Conservation (phyloP, 2,329 filamentous ascomycete genomes). For the Aspergillus chevalieri region DNA sequence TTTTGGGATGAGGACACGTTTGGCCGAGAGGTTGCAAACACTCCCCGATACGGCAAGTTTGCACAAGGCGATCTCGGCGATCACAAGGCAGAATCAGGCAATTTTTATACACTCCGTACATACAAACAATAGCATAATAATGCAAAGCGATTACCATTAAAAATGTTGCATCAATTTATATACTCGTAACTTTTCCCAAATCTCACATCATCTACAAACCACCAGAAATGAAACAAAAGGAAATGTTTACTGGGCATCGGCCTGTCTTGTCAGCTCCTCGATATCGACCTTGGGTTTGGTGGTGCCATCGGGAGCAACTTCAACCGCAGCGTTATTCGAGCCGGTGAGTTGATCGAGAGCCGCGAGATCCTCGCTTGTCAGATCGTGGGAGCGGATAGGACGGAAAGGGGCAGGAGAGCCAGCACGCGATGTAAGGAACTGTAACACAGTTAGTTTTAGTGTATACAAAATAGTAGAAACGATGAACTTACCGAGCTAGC, state of each 20-base stretch:
- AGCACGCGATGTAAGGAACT: constrained; percentile 69
- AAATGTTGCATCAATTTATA: neutral
- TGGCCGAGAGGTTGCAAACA: constrained; percentile 11
- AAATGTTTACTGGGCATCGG: constrained; percentile 23
- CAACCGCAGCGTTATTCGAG: constrained; percentile 13
- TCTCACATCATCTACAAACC: neutral
- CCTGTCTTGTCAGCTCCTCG: constrained; percentile 32
- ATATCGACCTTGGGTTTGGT: constrained; percentile 30
- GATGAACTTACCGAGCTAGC: constrained; percentile 67
- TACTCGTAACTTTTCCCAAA: neutral
- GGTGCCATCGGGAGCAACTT: constrained; percentile 18
- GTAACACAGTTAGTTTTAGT: constrained; percentile 2
- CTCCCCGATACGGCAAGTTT: constrained; percentile 9
- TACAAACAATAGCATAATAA: too few species aligned
- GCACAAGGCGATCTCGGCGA: constrained; percentile 4
- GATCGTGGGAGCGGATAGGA: constrained; percentile 50
- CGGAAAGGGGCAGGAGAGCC: constrained; percentile 62
- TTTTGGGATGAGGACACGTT: constrained; percentile 19
- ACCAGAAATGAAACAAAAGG: neutral
- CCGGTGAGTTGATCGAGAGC: constrained; percentile 37
- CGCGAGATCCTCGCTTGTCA: constrained; percentile 39
- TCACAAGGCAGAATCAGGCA: neutral
- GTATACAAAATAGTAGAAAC: neutral
- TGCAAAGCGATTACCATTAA: too few species aligned
- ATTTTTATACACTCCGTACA: neutral